These are phyloP conservation scores for Pseudogymnoascus sp. DNA, from an alignment of 2,329 filamentous ascomycete species.

Conservation along the genomic window DNA sequence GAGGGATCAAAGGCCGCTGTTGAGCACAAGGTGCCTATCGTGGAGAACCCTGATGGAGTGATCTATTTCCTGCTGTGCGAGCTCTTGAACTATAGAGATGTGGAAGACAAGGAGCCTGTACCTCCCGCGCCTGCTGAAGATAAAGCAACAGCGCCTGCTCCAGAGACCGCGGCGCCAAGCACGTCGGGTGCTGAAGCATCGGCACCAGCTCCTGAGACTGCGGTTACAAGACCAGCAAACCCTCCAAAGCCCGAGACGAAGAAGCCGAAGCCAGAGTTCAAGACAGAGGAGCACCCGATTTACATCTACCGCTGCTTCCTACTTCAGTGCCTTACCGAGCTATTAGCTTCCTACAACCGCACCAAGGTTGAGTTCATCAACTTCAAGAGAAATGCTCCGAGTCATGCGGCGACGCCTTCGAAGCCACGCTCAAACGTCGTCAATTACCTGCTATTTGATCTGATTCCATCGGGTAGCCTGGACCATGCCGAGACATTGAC, in stretches of 20 bases:
- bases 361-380: conserved; percentile 99
- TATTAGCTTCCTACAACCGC: conserved; percentile 84
- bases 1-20: conserved; percentile 55
- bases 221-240: neutral
- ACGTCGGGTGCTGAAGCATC: conserved; percentile 8
- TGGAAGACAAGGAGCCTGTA: conserved; percentile 69
- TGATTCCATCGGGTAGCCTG: conserved; percentile 57
- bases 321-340: conserved; percentile 82
- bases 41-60: conserved; percentile 90
- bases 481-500: conserved; percentile 66
- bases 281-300: conserved; percentile 85
- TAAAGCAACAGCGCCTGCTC: conserved; percentile 19
- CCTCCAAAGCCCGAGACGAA: conserved; percentile 42
- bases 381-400: conserved; percentile 85
- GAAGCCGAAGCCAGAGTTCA: conserved; percentile 67
- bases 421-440: conserved; percentile 89
- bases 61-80: conserved; percentile 93
- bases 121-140: conserved; percentile 19
- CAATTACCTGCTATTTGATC: conserved; percentile 82
- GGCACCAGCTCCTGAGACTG: conserved; percentile 11
- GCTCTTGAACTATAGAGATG: conserved; percentile 82
- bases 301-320: conserved; percentile 96
- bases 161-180: conserved; percentile 28
- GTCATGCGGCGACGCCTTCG: conserved; percentile 73
- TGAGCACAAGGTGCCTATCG: conserved; percentile 73